These are phyloP conservation scores for Diaporthe sp. DNA, from an alignment of 2,329 filamentous ascomycete species.

Conservation along the genomic window DNA sequence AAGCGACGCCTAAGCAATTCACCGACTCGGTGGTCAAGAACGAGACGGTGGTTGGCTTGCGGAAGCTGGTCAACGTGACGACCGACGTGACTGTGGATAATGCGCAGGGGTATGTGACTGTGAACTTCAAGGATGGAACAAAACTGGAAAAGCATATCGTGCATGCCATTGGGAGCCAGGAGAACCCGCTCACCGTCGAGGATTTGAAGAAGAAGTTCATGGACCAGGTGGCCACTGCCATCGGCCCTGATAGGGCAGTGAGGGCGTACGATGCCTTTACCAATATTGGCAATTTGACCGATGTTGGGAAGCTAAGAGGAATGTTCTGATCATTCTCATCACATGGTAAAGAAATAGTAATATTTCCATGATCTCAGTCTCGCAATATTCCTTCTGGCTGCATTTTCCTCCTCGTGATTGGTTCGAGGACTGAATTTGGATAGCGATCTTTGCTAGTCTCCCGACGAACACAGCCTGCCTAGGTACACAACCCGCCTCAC, in stretches of 20 bases:
- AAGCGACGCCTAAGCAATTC: constrained; percentile 66
- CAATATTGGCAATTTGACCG: constrained; percentile 23
- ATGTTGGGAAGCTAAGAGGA: constrained; percentile 15
- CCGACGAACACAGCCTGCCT: background rate
- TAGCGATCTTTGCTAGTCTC: background rate
- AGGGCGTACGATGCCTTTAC: constrained; percentile 18
- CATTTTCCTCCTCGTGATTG: background rate
- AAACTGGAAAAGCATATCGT: constrained; percentile 34
- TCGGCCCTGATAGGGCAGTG: background rate
- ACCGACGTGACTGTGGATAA: constrained; percentile 56
- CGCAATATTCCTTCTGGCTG: background rate
- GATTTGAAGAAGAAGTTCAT: constrained; percentile 39
- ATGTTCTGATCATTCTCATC: background rate
- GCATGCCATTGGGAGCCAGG: constrained; percentile 39
- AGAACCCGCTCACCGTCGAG: constrained; percentile 35
- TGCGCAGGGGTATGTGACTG: constrained; percentile 52
- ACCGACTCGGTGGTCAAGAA: constrained; percentile 62
- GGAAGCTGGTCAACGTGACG: constrained; percentile 61
- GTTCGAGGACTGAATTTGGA: background rate
- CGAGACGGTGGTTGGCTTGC: constrained; percentile 54
- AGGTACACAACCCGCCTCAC: too few species aligned
- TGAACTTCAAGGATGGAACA: constrained; percentile 32
- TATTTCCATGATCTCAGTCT: background rate
- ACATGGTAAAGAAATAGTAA: background rate
- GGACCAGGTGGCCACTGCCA: constrained; percentile 23